Percentiles rank a stretch among this genome's conserved stretches.
Conservation (phyloP, 1,284 basidiomycete genomes). For the Apiotrichum gamsii region DNA sequence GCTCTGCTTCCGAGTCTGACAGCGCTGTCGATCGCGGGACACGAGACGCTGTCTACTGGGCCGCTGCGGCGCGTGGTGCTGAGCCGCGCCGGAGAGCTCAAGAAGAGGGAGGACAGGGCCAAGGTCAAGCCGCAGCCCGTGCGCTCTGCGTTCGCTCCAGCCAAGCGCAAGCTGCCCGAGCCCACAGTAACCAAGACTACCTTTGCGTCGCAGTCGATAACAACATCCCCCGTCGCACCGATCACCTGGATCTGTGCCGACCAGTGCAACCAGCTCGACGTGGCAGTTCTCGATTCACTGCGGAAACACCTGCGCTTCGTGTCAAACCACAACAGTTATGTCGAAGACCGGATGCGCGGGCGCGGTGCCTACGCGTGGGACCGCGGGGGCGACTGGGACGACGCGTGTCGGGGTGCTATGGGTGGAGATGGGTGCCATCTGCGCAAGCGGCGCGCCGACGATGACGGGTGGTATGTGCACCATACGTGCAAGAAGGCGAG, state of each 20-base stretch:
- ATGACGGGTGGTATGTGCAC: too few relatives aligned
- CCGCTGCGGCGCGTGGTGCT: constrained; percentile 20
- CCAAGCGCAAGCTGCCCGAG: not conserved
- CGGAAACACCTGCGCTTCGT: constrained; percentile 24
- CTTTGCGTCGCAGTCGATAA: too few relatives aligned
- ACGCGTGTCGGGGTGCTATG: too few relatives aligned
- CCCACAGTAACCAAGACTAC: not conserved
- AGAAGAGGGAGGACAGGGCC: too few relatives aligned
- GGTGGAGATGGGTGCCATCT: too few relatives aligned
- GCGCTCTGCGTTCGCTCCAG: not conserved
- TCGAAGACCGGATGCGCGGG: constrained; percentile 28
- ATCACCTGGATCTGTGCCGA: constrained; percentile 37
- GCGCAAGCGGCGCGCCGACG: too few relatives aligned
- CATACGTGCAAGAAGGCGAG: too few relatives aligned
- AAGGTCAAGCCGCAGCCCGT: not conserved
- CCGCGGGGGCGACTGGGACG: not conserved
- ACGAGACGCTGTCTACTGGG: constrained; percentile 19
- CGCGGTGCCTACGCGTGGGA: constrained; percentile 30
- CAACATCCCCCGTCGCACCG: constrained; percentile 1
- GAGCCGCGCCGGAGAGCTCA: constrained; percentile 5
- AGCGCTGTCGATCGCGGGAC: constrained; percentile 26
- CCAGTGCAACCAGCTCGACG: constrained; percentile 27
- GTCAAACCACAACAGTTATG: constrained; percentile 13
- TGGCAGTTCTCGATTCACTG: constrained; percentile 16
- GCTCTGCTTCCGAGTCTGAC: constrained; percentile 26